Conservation (phyloP, 257 asterid genomes). For the Pogostemon cablin region DNA sequence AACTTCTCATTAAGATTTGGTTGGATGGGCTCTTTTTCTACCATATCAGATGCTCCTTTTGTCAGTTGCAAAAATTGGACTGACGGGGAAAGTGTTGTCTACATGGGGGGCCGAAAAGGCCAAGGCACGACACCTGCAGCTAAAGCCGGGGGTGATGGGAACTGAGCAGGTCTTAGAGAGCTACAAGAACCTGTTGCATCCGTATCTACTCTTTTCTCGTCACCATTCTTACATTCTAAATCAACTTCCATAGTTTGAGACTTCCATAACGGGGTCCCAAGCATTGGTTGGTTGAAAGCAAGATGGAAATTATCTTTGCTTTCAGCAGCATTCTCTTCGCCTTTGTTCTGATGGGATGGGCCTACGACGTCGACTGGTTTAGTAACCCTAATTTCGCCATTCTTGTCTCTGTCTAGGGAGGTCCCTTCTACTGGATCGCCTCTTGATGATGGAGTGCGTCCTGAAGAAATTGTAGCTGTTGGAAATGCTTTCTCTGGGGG, state of each 20-base stretch:
- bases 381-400: constrained; percentile 38
- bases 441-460: constrained; percentile 59
- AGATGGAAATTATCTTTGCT: constrained; percentile 42
- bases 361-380: constrained; percentile 23
- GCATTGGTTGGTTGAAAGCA: constrained; percentile 33
- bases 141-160: constrained; percentile 48
- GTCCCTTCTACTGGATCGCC: constrained; percentile 60
- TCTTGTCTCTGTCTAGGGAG: constrained; percentile 52
- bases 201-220: constrained; percentile 42
- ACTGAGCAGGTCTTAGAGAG: constrained; percentile 42
- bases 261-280: constrained; percentile 58
- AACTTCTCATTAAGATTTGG: constrained; percentile 44
- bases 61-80: constrained; percentile 39
- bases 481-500: constrained; percentile 99
- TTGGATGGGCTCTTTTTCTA: constrained; percentile 42
- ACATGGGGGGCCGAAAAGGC: constrained; percentile 52
- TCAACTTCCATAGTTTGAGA: constrained; percentile 73
- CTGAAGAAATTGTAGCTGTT: constrained; percentile 70
- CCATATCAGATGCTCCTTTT: constrained; percentile 34
- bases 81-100: constrained; percentile 29
- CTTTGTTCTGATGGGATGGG: constrained; percentile 38
- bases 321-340: constrained; percentile 48
- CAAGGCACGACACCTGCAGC: constrained; percentile 55
- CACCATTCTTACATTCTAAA: constrained; percentile 37
- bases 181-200: constrained; percentile 33